Percentiles rank a stretch among this genome's conserved stretches.
Evolutionary conservation across 2,329 filamentous ascomycete species (phyloP).

Genomic region (Aspergillus ruber): DNA sequence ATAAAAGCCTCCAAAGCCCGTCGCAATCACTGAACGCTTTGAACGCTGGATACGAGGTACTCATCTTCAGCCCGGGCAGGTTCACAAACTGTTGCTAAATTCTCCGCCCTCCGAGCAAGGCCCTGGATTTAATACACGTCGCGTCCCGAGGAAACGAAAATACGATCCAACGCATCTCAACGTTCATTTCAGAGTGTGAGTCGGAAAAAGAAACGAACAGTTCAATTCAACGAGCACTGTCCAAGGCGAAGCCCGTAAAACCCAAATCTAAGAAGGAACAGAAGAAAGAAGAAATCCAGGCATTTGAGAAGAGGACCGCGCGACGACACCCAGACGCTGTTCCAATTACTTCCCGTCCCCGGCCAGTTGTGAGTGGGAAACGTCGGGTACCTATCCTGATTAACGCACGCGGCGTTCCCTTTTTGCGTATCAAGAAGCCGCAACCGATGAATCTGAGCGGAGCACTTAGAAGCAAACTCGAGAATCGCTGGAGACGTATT

Average conservation of each 20-base stretch:
- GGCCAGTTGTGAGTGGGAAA: constrained; percentile 26
- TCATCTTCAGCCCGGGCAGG: not conserved
- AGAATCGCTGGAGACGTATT: constrained; percentile 28
- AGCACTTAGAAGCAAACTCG: constrained; percentile 30
- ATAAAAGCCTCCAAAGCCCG: constrained; percentile 33
- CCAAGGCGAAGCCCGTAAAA: constrained; percentile 12
- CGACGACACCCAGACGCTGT: constrained; percentile 26
- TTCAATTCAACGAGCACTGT: constrained; percentile 13
- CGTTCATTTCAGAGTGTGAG: constrained; percentile 21
- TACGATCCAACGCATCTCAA: constrained; percentile 17
- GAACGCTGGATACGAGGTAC: constrained; percentile 38
- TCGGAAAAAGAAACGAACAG: constrained; percentile 15
- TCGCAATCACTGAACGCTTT: constrained; percentile 33
- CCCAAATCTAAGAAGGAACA: constrained; percentile 15
- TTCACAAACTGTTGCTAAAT: constrained; percentile 1
- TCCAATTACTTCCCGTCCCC: constrained; percentile 32
- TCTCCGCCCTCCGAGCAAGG: constrained; percentile 15
- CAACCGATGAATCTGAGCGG: constrained; percentile 35
- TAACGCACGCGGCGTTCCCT: constrained; percentile 36
- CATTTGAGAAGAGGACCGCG: constrained; percentile 22
- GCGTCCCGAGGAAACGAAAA: constrained; percentile 22
- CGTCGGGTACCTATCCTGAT: constrained; percentile 37
- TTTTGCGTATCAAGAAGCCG: constrained; percentile 41
- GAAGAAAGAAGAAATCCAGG: constrained; percentile 19
- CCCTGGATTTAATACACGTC: constrained; percentile 32